Evolutionary conservation across 768 basidiomycete species (phyloP), one percentile per base, ranked within the genome.

Genomic region (Sistotremastrum suecicum): DNA sequence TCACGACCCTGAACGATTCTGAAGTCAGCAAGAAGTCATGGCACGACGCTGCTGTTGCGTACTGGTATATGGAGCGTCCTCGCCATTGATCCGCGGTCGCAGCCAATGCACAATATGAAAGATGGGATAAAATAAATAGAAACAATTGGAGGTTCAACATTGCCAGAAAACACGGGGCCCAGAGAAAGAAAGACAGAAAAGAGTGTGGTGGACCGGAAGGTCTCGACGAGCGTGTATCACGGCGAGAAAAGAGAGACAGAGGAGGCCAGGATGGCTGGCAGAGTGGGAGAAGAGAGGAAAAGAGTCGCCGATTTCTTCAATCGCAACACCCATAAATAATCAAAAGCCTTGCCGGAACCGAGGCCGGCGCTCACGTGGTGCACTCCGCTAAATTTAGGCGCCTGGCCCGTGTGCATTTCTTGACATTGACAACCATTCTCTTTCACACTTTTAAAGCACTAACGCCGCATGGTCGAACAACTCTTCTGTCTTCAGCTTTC

Each of bases 31-130:
- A 12, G 28, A 3, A 7, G 34, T 30, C 37, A 28, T 37, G 41
- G 45, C 31, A 34, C 35, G 32, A 29, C 42, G 30, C 12, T 40
- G 31, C 34, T 34, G 39, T 3, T 31, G 60, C 71, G 35, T 50
- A 79, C 79, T 89, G 85, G 64, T 89, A 89, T 51, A 87, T 83
- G 20, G 83, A 82, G 41, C 81, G 76, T 37, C 73, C 68, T 51
- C 81, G 68, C 85, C 82, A 86, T 56, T 83, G 68, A 44, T 81
- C 79, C 34, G 80, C 74, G 41, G 78, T 77, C 3, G 80, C 81
- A 12, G 78, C 74, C 45, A 62, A 63, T 7, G 61, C 67, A 41
- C 64, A 56, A 40, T 54, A 51, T 44, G 62, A 43, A 42, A 54
- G 20, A 20, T 20, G 20, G 20, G 20, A 20, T 20, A 20, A 20